These are phyloP conservation scores for Flaveria trinervia DNA, from an alignment of 129 eudicot species.

Conservation along the genomic window DNA sequence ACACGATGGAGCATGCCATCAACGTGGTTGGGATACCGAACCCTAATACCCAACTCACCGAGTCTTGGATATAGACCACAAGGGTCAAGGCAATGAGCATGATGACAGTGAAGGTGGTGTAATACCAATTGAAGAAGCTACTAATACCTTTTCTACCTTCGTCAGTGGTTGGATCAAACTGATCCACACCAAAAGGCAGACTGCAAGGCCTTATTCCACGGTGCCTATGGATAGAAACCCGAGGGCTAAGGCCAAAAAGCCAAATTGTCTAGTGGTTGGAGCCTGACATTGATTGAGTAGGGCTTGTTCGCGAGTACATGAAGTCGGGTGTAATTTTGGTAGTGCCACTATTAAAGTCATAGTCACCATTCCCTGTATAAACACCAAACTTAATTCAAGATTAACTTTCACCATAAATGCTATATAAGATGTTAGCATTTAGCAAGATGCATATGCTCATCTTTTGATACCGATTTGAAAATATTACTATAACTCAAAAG, in stretches of 20 bases:
- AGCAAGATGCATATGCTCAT: background rate
- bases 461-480: background rate
- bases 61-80: slow-evolving; percentile 76
- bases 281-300: slow-evolving; percentile 45
- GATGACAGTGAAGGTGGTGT: slow-evolving; percentile 70
- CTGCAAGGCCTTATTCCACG: slow-evolving; percentile 82
- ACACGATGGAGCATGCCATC: slow-evolving; percentile 55
- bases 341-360: slow-evolving; percentile 63
- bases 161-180: slow-evolving; percentile 78
- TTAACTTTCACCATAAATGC: background rate
- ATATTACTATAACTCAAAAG: background rate
- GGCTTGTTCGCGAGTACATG: slow-evolving; percentile 43
- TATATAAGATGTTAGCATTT: background rate
- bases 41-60: slow-evolving; percentile 75
- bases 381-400: background rate
- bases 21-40: slow-evolving; percentile 65
- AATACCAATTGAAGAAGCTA: slow-evolving; percentile 97
- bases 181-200: slow-evolving; percentile 91
- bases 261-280: slow-evolving; percentile 60
- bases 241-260: slow-evolving; percentile 52
- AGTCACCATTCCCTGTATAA: slow-evolving; percentile 70
- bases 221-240: slow-evolving; percentile 57
- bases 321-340: slow-evolving; percentile 61
- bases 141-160: slow-evolving; percentile 81
- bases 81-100: slow-evolving; percentile 60